Evolutionary conservation across 2,329 filamentous ascomycete genomes (phyloP).

Genomic region (Dactylonectria estremocensis): DNA sequence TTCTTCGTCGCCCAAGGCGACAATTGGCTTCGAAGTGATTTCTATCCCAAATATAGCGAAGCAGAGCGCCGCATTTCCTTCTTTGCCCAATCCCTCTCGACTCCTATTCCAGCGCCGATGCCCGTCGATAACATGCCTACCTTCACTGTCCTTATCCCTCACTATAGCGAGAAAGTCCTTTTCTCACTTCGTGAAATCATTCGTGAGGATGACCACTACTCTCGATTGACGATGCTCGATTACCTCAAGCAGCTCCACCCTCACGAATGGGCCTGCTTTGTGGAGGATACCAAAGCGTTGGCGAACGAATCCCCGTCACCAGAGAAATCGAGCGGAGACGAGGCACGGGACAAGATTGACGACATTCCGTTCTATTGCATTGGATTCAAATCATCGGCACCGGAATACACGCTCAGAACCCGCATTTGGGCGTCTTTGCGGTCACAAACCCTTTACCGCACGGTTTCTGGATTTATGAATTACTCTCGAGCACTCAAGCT

Average conservation of each 20-base stretch:
- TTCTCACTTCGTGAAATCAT: constrained; percentile 98
- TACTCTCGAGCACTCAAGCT: constrained; percentile 99
- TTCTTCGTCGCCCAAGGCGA: constrained; percentile 99
- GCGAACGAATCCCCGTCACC: constrained; percentile 79
- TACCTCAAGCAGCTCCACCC: constrained; percentile 99
- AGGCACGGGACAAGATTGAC: constrained; percentile 98
- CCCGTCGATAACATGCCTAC: constrained; percentile 99
- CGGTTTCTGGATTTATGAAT: constrained; percentile 99
- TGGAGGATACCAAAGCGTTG: constrained; percentile 99
- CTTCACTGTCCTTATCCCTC: constrained; percentile 97
- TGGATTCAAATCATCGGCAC: constrained; percentile 98
- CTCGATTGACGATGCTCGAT: constrained; percentile 94
- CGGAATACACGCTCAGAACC: constrained; percentile 96
- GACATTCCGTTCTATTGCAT: constrained; percentile 99
- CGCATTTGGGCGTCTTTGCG: constrained; percentile 99
- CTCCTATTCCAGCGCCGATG: constrained; percentile 95
- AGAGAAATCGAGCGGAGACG: constrained; percentile 87
- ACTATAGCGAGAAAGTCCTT: constrained; percentile 98
- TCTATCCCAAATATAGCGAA: constrained; percentile 94
- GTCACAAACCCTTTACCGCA: constrained; percentile 97
- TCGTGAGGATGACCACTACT: constrained; percentile 98
- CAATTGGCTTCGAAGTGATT: constrained; percentile 99
- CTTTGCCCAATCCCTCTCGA: constrained; percentile 98
- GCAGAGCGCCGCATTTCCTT: constrained; percentile 98
- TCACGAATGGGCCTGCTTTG: constrained; percentile 99